Conservation (phyloP, 805 yeast species). For the Barnettozyma sucrosica region DNA sequence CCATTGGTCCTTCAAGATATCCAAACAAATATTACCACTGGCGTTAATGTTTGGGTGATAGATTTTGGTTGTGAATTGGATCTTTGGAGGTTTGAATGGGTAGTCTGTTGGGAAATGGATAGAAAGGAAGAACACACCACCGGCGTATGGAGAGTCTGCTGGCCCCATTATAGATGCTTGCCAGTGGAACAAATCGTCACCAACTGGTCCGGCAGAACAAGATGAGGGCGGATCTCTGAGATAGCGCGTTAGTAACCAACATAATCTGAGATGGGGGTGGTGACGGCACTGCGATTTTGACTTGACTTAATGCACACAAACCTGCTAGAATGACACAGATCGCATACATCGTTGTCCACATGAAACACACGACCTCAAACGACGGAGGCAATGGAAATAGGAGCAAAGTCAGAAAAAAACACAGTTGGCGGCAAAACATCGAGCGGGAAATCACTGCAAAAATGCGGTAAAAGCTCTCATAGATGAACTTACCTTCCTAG, state of each 20-base stretch:
- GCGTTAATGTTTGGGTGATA: slow-evolving; percentile 93
- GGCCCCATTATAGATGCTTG: slow-evolving; percentile 99
- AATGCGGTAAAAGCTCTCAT: neutral
- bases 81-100: slow-evolving; percentile 97
- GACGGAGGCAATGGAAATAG: neutral
- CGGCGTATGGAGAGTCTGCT: slow-evolving; percentile 82
- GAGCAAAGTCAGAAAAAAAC: neutral
- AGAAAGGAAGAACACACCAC: slow-evolving; percentile 93
- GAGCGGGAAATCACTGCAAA: neutral
- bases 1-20: slow-evolving; percentile 97
- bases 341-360: neutral
- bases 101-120: slow-evolving; percentile 98
- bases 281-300: neutral
- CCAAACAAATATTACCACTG: slow-evolving; percentile 87
- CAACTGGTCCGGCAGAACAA: slow-evolving; percentile 98
- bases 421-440: neutral
- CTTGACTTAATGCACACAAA: neutral
- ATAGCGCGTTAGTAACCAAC: neutral
- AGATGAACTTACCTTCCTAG: slow-evolving; percentile 72
- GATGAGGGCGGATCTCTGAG: slow-evolving; percentile 95
- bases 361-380: neutral
- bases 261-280: neutral
- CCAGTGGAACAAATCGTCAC: slow-evolving; percentile 98
- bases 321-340: too few relatives aligned
- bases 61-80: slow-evolving; percentile 61